These are phyloP conservation scores for Venturia pyrina DNA, from an alignment of 2,329 filamentous ascomycete species.

Conservation along the genomic window DNA sequence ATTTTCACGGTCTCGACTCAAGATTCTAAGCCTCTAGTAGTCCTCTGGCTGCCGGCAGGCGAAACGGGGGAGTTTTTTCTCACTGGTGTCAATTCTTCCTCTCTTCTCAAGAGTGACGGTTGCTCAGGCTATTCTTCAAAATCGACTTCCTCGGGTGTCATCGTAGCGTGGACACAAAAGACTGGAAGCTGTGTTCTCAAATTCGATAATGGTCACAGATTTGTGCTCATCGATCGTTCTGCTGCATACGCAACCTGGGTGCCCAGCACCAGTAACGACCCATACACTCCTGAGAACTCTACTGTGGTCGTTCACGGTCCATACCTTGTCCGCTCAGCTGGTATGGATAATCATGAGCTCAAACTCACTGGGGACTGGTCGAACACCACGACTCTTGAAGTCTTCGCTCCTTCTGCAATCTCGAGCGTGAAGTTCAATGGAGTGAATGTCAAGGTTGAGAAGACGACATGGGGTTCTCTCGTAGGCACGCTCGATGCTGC, in stretches of 20 bases:
- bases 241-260: slow-evolving; percentile 31
- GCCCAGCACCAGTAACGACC: slow-evolving; percentile 28
- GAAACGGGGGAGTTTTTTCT: slow-evolving; percentile 33
- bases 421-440: slow-evolving; percentile 30
- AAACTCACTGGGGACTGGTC: slow-evolving; percentile 27
- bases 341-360: slow-evolving; percentile 18
- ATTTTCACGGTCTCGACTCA: slow-evolving; percentile 47
- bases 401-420: slow-evolving; percentile 24
- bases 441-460: slow-evolving; percentile 18
- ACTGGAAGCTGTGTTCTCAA: slow-evolving; percentile 25
- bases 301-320: slow-evolving; percentile 32
- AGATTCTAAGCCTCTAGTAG: slow-evolving; percentile 26
- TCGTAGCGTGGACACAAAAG: slow-evolving; percentile 22
- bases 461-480: neutral
- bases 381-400: slow-evolving; percentile 26
- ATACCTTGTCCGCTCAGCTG: slow-evolving; percentile 29
- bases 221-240: slow-evolving; percentile 28
- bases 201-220: slow-evolving; percentile 27
- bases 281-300: slow-evolving; percentile 27
- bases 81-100: slow-evolving; percentile 19
- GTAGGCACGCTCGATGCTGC: neutral
- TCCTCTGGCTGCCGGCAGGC: slow-evolving; percentile 29
- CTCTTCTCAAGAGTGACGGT: slow-evolving; percentile 15
- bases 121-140: neutral
- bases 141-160: slow-evolving; percentile 14